Conservation (phyloP, 208 protist species). For the Naegleria fowleri region DNA sequence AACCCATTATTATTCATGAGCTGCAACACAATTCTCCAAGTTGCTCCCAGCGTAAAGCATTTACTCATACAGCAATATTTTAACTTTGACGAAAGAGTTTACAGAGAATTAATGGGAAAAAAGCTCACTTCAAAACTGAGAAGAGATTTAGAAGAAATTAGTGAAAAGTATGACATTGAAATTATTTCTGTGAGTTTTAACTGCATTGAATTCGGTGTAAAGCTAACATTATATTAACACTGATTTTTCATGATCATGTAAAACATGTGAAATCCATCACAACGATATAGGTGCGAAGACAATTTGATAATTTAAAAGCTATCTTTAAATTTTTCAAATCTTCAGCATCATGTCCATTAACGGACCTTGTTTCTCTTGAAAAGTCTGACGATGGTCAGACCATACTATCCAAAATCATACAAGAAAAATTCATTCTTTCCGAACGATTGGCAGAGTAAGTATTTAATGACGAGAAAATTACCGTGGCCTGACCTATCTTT, state of each 20-base stretch:
- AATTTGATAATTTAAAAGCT: conserved; percentile 2
- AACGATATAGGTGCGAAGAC: neutral
- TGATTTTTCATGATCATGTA: too few species aligned
- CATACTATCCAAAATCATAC: neutral
- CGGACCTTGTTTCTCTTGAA: neutral
- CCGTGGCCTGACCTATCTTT: too few species aligned
- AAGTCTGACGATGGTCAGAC: neutral
- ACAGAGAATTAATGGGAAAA: conserved; percentile 20
- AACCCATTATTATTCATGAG: neutral
- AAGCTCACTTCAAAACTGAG: conserved; percentile 2
- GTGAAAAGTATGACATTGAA: neutral
- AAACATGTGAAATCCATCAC: too few species aligned
- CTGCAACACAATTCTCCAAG: neutral
- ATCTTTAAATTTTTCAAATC: neutral
- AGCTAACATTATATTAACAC: too few species aligned
- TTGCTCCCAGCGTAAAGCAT: neutral
- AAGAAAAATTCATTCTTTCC: neutral
- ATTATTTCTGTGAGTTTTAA: neutral
- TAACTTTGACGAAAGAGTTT: conserved; percentile 2
- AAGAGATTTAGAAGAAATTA: conserved; percentile 21
- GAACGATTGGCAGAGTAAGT: conserved; percentile 2
- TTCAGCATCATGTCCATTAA: neutral
- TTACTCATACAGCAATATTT: conserved; percentile 10
- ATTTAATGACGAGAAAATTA: neutral
- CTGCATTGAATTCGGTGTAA: too few species aligned